Base-by-base conservation (phyloP, 495 filamentous ascomycete species). In the Chaetomium cochliodes region DNA sequence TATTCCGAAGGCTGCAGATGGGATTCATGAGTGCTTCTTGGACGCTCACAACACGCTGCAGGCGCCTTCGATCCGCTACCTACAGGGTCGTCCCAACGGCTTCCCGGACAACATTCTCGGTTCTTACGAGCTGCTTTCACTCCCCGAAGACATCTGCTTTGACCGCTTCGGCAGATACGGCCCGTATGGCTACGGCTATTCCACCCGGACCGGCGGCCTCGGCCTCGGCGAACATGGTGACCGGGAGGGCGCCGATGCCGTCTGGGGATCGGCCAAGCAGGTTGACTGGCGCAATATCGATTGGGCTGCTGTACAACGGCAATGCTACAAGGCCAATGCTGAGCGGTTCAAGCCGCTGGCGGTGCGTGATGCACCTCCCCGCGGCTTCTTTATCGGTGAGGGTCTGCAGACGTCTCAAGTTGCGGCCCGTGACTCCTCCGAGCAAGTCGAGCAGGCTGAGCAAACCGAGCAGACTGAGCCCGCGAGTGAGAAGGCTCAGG, bases 111-210 rank as follows among this genome's bases (percentile, higher is more conserved):
- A 90, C 57, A 83, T 90, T 3, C 85, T 96, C 70, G 94, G 94
- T 4, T 92, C 89, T 0, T 89, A 97, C 72, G 84, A 88, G 5
- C 77, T 96, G 50, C 74, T 98, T 6, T 92, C 88, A 0, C 81
- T 97, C 30, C 87, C 87, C 33, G 86, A 96, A 63, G 90, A 96
- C 72, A 83, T 97, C 58, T 98, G 94, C 79, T 98, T 96, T 76
- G 94, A 98, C 59, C 85, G 94, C 2, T 96, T 89, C 75, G 94
- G 96, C 12, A 83, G 91, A 62, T 82, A 93, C 28, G 96, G 92
- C 0, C 88, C 93, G 0, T 98, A 98, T 68, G 94, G 94, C 0
- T 85, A 89, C 58, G 94, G 94, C 18, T 98, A 98, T 69, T 87
- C 85, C 23, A 74, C 80, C 20, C 83, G 83, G 65, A 85, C 83